Base-by-base conservation (phyloP, 2,329 filamentous ascomycete genomes). In the Myriosclerotinia duriaeana region DNA sequence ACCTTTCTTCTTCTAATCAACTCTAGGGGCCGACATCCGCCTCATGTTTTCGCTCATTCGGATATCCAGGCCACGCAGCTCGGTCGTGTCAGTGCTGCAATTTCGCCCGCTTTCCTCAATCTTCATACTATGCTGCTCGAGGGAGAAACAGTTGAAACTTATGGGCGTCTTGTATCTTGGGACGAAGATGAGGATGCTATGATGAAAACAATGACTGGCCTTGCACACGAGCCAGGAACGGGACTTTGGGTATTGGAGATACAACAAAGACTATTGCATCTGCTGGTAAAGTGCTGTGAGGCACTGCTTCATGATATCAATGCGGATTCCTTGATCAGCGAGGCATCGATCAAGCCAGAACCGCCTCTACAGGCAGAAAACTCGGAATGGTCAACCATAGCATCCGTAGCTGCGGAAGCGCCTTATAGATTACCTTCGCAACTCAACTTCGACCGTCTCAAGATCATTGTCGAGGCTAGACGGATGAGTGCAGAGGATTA, bases 301-400 rank as follows among this genome's bases (percentile, higher is more conserved):
- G 50, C 73, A 3, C 79, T 88, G 9, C 76, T 88, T 1, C 83
- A 83, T 54, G 85, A 87, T n/a, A 79, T 84, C 8, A 65, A 77
- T 0, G 8, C 63, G 0, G 74, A 76, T 0, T 40, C 60, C 0
- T 68, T 83, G 42, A 70, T 71, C 0, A 72, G 68, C 26, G 67
- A 75, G 1, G 64, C 69, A 0, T 76, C 76, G 1, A 60, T 81
- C 44, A 76, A 78, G 64, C 78, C 79, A 0, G 78, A 80, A 50
- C 81, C 80, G 1, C 12, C 70, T 73, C 44, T 78, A 72, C 66
- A 69, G 1, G 75, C 72, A 22, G 75, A 79, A 1, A 40, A 72
- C 0, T 73, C 67, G 1, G 78, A 77, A 0, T 78, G 79, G 53
- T 72, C 72, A 3, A 80, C 79, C 0, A 71, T 84, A 34, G 74